phyloP scores from a whole-genome alignment of 805 yeast species.

The Wickerhamiella azymoides region DNA sequence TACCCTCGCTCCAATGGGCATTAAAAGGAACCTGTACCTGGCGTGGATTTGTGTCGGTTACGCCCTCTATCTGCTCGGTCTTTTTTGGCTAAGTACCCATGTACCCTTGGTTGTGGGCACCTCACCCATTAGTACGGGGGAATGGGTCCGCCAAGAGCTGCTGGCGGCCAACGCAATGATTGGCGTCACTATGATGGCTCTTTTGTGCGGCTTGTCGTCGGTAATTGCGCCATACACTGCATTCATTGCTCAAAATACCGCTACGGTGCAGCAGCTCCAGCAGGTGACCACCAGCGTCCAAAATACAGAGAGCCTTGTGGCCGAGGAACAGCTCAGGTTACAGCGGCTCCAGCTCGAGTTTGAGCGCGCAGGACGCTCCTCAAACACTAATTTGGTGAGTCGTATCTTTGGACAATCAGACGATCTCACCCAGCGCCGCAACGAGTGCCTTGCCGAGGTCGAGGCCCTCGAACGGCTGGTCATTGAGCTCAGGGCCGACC shows the following conservation, averaged over 20 bases:
- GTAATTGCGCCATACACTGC: conserved; percentile 30
- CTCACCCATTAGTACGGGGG: conserved; percentile 5
- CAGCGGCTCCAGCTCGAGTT: conserved; percentile 19
- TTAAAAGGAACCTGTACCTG: conserved; percentile 13
- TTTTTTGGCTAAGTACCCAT: conserved; percentile 23
- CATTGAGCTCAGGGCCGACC: conserved; percentile 24
- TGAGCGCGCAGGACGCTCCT: conserved; percentile 13
- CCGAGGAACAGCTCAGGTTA: conserved; percentile 18
- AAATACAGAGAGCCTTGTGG: conserved; percentile 22
- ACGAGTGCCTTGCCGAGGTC: conserved; percentile 20
- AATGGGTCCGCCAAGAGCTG: conserved; percentile 19
- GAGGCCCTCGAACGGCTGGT: conserved; percentile 24
- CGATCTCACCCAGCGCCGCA: conserved; percentile 17
- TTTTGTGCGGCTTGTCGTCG: conserved; percentile 29
- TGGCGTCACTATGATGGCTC: conserved; percentile 31
- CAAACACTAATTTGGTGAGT: conserved; percentile 20
- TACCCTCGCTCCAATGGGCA: conserved; percentile 7
- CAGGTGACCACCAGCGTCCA: conserved; percentile 21
- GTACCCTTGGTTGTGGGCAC: conserved; percentile 18
- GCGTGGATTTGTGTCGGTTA: conserved; percentile 19
- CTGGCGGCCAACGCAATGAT: conserved; percentile 27
- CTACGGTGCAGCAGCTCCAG: conserved; percentile 22
- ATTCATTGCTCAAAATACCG: conserved; percentile 19
- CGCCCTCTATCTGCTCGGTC: conserved; percentile 17
- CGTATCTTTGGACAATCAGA: conserved; percentile 15